A percentile compares a stretch with the other conserved stretches of the same genome.
These are phyloP conservation scores for Leucocoprinus birnbaumii DNA, from an alignment of 768 basidiomycete species.

Conservation along the genomic window DNA sequence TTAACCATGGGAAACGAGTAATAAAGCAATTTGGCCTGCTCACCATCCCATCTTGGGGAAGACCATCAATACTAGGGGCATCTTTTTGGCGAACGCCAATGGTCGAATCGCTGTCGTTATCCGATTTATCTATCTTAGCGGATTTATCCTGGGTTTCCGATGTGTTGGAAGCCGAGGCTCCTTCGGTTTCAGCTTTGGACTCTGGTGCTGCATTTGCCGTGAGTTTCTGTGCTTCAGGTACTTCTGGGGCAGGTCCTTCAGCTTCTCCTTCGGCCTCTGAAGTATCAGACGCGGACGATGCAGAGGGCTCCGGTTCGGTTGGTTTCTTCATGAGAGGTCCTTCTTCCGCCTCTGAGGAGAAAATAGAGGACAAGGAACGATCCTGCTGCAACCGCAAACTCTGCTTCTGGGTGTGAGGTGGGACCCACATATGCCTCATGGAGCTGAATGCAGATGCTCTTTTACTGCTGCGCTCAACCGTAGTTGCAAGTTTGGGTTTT, in stretches of 20 bases:
- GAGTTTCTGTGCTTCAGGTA: not conserved
- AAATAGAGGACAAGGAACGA: slow-evolving; percentile 58
- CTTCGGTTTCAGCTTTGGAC: not conserved
- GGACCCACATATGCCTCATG: slow-evolving; percentile 71
- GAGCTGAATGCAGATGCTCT: slow-evolving; percentile 66
- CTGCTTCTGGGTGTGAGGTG: slow-evolving; percentile 32
- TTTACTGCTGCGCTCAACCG: slow-evolving; percentile 46
- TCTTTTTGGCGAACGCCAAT: slow-evolving; percentile 57
- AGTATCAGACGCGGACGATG: slow-evolving; percentile 70
- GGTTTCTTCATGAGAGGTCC: slow-evolving; percentile 42
- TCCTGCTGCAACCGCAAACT: slow-evolving; percentile 51
- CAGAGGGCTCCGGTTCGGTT: slow-evolving; percentile 50
- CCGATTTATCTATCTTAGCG: slow-evolving; percentile 39
- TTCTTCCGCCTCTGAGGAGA: slow-evolving; percentile 72
- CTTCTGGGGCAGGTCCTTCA: no score
- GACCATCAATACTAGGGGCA: slow-evolving; percentile 14
- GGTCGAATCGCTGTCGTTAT: slow-evolving; percentile 81
- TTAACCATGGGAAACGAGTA: not conserved
- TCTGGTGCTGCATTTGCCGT: not conserved
- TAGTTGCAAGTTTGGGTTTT: slow-evolving; percentile 56
- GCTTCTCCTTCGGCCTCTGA: slow-evolving; percentile 56
- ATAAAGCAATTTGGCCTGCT: not conserved
- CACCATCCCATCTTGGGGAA: not conserved
- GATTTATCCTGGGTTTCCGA: slow-evolving; percentile 7
- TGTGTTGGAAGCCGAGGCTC: not conserved